These are phyloP conservation scores for Lactuca saligna DNA, from an alignment of 129 eudicot species.

Conservation along the genomic window DNA sequence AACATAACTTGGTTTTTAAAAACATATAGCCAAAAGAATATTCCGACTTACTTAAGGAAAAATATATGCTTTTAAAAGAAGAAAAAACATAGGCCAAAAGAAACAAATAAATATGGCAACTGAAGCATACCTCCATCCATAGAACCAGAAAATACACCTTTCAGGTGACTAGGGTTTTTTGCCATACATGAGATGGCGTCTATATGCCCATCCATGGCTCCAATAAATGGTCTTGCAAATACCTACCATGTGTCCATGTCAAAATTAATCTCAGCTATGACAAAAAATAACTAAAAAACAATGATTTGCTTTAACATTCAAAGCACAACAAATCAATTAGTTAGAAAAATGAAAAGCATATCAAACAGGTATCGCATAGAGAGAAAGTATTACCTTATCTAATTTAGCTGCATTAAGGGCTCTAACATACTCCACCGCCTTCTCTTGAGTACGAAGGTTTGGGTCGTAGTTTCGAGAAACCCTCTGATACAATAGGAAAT, in stretches of 20 bases:
- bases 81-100: neutral
- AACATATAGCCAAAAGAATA: neutral
- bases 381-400: slow-evolving; percentile 58
- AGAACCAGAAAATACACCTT: slow-evolving; percentile 84
- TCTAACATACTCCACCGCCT: slow-evolving; percentile 89
- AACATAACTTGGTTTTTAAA: neutral
- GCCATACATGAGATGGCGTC: slow-evolving; percentile 91
- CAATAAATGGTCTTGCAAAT: slow-evolving; percentile 88
- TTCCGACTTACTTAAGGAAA: neutral
- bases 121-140: slow-evolving; percentile 83
- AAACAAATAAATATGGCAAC: neutral
- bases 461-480: slow-evolving; percentile 83
- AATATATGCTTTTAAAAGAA: neutral
- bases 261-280: neutral
- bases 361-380: neutral
- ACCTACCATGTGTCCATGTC: slow-evolving; percentile 39
- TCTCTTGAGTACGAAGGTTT: slow-evolving; percentile 80
- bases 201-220: slow-evolving; percentile 93
- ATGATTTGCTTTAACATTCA: neutral
- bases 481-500: slow-evolving; percentile 45
- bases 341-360: neutral
- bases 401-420: slow-evolving; percentile 93
- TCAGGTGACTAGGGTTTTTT: slow-evolving; percentile 72
- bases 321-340: neutral
- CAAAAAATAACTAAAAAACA: neutral